These are phyloP conservation scores for Teunomyces pallodes DNA, from an alignment of 805 yeast species.

Conservation along the genomic window DNA sequence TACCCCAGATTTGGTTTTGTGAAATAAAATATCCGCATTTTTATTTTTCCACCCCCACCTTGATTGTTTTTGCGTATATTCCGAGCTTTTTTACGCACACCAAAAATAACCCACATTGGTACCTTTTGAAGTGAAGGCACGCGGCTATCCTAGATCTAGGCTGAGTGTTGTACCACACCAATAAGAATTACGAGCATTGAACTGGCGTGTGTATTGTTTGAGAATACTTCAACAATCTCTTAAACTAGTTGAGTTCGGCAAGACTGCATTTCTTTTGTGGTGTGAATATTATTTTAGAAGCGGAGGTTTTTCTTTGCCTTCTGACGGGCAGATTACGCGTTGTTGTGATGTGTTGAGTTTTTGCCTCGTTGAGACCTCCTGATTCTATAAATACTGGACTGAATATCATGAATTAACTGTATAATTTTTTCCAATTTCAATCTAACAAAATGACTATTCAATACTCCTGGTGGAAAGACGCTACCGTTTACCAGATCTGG, in stretches of 20 bases:
- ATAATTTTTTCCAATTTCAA: not conserved
- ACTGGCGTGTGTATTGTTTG: too few relatives aligned
- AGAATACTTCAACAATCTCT: too few relatives aligned
- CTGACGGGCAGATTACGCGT: not conserved
- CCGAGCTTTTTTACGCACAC: not conserved
- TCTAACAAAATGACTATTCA: constrained; percentile 14
- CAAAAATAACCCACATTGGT: not conserved
- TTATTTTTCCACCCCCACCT: constrained; percentile 1
- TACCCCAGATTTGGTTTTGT: constrained; percentile 1
- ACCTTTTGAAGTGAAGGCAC: not conserved
- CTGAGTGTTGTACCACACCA: not conserved
- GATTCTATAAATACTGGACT: not conserved
- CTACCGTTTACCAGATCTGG: constrained; percentile 56
- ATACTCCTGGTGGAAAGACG: constrained; percentile 54
- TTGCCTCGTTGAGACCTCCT: too few relatives aligned
- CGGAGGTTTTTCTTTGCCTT: not conserved
- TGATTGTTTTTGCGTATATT: not conserved
- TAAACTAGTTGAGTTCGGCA: too few relatives aligned
- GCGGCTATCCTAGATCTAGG: not conserved
- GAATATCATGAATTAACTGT: not conserved
- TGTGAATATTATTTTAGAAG: not conserved
- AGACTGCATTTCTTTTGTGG: too few relatives aligned
- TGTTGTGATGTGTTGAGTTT: not conserved
- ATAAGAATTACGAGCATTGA: too few relatives aligned
- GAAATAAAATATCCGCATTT: not conserved